phyloP scores from a whole-genome alignment of 306 rosid genomes.

The Sechiopsis laciniata region DNA sequence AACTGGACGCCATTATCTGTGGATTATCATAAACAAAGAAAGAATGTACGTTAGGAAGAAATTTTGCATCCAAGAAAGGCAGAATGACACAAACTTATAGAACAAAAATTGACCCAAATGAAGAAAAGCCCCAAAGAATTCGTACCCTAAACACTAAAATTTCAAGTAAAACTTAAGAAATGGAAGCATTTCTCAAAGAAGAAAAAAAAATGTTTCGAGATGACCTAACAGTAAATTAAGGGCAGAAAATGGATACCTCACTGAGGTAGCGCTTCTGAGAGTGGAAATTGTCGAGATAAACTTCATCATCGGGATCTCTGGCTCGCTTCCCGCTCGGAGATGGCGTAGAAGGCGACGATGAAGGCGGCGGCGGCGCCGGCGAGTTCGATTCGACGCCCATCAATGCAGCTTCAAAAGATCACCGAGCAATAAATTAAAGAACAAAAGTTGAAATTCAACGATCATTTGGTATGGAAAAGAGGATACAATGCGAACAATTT shows the following conservation, averaged over 20 bases:
- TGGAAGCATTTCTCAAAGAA: neutral
- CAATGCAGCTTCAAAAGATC: neutral
- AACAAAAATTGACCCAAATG: no score
- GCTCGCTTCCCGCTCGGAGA: conserved; percentile 66
- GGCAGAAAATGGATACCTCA: conserved; percentile 49
- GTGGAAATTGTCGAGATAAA: conserved; percentile 86
- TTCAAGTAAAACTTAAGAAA: neutral
- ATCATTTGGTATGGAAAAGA: neutral
- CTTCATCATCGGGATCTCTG: conserved; percentile 97
- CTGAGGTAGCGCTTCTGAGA: conserved; percentile 97
- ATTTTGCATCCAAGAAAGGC: neutral
- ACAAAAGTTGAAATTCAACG: neutral
- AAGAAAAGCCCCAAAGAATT: no score
- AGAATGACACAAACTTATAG: no score
- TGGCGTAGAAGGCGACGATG: conserved; percentile 33
- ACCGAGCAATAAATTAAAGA: neutral
- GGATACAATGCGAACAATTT: neutral
- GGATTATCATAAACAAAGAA: conserved; percentile 1
- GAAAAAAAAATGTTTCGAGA: neutral
- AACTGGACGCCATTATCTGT: conserved; percentile 98
- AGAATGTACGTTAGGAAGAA: neutral
- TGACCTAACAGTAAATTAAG: neutral
- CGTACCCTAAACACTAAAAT: neutral
- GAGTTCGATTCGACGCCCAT: conserved; percentile 74
- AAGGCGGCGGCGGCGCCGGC: conserved; percentile 35